Percentiles rank a stretch among this genome's conserved stretches.
These are phyloP conservation scores for Tilletia caries DNA, from an alignment of 1,284 basidiomycete genomes.

Conservation along the genomic window DNA sequence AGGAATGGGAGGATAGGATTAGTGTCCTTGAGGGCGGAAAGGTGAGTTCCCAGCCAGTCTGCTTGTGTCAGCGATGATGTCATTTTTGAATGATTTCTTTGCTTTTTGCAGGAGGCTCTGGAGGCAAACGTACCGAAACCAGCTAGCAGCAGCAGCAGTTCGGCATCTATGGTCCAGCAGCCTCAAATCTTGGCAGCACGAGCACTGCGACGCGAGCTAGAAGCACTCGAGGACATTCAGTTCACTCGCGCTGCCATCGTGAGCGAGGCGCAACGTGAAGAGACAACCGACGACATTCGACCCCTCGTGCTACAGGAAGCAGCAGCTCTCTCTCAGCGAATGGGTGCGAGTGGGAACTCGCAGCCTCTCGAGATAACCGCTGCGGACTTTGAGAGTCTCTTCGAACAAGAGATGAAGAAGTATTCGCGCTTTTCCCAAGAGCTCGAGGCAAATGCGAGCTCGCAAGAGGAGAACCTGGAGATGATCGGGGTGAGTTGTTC, in stretches of 20 bases:
- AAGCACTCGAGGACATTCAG: conserved; percentile 73
- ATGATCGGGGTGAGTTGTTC: conserved; percentile 64
- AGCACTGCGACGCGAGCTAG: conserved; percentile 70
- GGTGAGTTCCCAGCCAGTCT: neutral
- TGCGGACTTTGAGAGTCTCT: conserved; percentile 68
- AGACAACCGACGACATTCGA: conserved; percentile 72
- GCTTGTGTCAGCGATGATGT: neutral
- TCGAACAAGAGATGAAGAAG: conserved; percentile 74
- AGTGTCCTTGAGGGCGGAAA: conserved; percentile 17
- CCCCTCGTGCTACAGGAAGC: conserved; percentile 69
- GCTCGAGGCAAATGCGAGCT: conserved; percentile 63
- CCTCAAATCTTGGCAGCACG: conserved; percentile 56
- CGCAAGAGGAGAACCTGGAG: conserved; percentile 67
- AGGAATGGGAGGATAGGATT: conserved; percentile 29
- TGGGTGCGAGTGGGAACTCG: conserved; percentile 19
- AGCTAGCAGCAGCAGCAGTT: conserved; percentile 1
- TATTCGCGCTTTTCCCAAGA: conserved; percentile 72
- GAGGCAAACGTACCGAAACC: conserved; percentile 27
- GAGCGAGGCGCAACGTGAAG: conserved; percentile 65
- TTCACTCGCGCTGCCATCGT: conserved; percentile 60
- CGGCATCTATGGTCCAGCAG: conserved; percentile 2
- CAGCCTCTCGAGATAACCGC: conserved; percentile 27
- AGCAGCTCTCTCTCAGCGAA: conserved; percentile 59
- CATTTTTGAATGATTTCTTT: neutral
- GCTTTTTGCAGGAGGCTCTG: conserved; percentile 16